phyloP scores from a whole-genome alignment of 495 filamentous ascomycete genomes.

The Cercophora samala region DNA sequence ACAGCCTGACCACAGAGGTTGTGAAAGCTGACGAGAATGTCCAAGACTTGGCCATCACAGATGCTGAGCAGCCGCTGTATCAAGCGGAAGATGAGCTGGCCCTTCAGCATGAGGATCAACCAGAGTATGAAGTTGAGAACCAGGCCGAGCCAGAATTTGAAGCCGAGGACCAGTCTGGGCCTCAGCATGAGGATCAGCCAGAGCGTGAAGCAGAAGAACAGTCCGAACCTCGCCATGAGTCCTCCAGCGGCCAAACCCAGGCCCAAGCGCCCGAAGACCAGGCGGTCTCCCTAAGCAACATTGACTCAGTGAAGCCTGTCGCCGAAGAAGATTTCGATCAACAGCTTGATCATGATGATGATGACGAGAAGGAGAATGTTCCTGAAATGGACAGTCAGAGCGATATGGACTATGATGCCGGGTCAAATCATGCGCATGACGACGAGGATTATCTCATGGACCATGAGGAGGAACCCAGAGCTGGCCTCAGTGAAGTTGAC shows the following conservation, averaged over 20 bases:
- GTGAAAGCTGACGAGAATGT: slow-evolving; percentile 2
- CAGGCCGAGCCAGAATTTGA: neutral
- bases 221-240: neutral
- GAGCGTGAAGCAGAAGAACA: neutral
- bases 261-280: neutral
- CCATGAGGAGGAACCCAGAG: neutral
- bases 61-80: neutral
- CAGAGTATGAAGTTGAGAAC: neutral
- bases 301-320: slow-evolving; percentile 1
- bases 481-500: slow-evolving; percentile 15
- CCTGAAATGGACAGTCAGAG: neutral
- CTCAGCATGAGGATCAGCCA: neutral
- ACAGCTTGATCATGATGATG: neutral
- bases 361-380: slow-evolving; percentile 6
- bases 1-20: slow-evolving; percentile 11
- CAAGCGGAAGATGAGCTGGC: neutral
- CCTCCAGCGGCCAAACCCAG: neutral
- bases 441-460: neutral
- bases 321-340: slow-evolving; percentile 3
- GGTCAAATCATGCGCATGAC: neutral
- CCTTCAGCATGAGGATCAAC: neutral
- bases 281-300: neutral
- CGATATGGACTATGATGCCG: neutral
- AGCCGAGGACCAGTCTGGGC: neutral
- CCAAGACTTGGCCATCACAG: neutral